Evolutionary conservation across 1,284 basidiomycete species (phyloP).

Genomic region (Vanrija sp.): DNA sequence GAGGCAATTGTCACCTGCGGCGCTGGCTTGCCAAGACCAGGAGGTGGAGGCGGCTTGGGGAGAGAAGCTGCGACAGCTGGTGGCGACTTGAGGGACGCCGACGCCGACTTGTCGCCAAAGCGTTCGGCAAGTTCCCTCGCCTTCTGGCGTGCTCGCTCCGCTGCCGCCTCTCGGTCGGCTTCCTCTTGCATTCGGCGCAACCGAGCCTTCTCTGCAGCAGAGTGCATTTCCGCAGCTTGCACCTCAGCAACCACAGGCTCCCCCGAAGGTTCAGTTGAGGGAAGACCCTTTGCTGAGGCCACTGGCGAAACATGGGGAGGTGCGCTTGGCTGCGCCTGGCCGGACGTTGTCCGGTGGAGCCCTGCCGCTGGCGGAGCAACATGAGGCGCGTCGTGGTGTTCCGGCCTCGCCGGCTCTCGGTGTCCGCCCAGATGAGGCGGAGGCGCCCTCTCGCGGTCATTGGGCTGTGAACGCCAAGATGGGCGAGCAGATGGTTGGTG

Average conservation of each 20-base stretch:
- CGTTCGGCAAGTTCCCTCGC: conserved; percentile 77
- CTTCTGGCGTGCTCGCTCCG: conserved; percentile 77
- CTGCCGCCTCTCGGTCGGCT: conserved; percentile 73
- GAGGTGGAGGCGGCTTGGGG: conserved; percentile 6
- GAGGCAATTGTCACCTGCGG: conserved; percentile 11
- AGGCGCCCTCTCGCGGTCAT: conserved; percentile 53
- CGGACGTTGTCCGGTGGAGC: no score
- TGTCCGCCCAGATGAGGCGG: conserved; percentile 45
- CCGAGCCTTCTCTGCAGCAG: conserved; percentile 79
- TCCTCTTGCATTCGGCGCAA: conserved; percentile 71
- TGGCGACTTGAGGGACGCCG: not conserved
- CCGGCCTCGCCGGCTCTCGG: not conserved
- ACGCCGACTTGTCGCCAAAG: conserved; percentile 51
- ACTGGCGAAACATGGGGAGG: not conserved
- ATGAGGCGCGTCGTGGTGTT: no score
- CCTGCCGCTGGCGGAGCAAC: no score
- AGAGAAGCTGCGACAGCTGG: not conserved
- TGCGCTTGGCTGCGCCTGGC: no score
- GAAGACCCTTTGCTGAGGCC: not conserved
- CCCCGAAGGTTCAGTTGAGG: conserved; percentile 18
- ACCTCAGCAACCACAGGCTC: conserved; percentile 51
- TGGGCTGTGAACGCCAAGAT: conserved; percentile 37
- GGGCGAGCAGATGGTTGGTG: conserved; percentile 1
- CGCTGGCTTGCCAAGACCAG: conserved; percentile 5
- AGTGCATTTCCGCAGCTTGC: conserved; percentile 81